Percentiles rank a stretch among this genome's conserved stretches.
Evolutionary conservation across 768 basidiomycete genomes (phyloP).

Genomic region (Suillus subluteus): DNA sequence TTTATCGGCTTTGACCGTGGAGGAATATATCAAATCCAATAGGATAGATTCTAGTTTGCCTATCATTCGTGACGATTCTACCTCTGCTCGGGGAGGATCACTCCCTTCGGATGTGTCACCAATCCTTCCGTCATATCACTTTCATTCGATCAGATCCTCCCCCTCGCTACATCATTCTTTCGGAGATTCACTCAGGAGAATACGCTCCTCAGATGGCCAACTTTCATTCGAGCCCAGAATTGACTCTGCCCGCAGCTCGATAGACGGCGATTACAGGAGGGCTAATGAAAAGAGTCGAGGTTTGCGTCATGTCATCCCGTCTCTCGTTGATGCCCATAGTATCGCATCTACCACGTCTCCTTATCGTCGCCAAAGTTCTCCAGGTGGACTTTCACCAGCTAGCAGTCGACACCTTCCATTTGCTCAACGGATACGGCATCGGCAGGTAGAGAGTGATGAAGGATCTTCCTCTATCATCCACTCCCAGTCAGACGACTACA

Average conservation of each 20-base stretch:
- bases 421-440: constrained; percentile 39
- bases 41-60: constrained; percentile 36
- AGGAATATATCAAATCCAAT: constrained; percentile 60
- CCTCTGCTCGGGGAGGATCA: constrained; percentile 2
- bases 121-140: constrained; percentile 15
- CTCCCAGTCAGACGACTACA: constrained; percentile 49
- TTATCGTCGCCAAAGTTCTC: constrained; percentile 26
- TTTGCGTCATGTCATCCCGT: constrained; percentile 34
- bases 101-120: constrained; percentile 16
- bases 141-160: constrained; percentile 15
- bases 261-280: constrained; percentile 50
- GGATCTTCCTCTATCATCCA: constrained; percentile 48
- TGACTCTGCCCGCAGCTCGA: constrained; percentile 49
- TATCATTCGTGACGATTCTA: constrained; percentile 49
- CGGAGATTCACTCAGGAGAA: constrained; percentile 42
- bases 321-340: constrained; percentile 35
- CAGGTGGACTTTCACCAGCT: constrained; percentile 45
- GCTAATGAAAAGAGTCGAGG: constrained; percentile 37
- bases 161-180: constrained; percentile 44
- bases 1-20: constrained; percentile 68
- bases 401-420: constrained; percentile 46
- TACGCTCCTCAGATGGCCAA: constrained; percentile 48
- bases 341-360: constrained; percentile 39
- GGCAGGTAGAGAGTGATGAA: constrained; percentile 48
- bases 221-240: constrained; percentile 62